Evolutionary conservation across 2,329 filamentous ascomycete species (phyloP).

Genomic region (Stagonosporopsis tanaceti): DNA sequence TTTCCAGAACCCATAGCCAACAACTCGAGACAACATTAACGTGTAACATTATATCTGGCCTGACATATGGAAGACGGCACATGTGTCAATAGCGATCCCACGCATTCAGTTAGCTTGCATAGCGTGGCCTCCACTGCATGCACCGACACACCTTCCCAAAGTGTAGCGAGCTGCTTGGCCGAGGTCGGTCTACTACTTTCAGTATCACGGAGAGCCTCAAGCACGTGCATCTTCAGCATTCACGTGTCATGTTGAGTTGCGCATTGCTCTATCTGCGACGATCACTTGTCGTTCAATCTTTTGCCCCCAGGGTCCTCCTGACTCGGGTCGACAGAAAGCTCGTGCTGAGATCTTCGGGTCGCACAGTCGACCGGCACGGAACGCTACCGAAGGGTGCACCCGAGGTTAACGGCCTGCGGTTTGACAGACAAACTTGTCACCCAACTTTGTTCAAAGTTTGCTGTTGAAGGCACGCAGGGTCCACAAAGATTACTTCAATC

Average conservation of each 20-base stretch:
- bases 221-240: slow-evolving; percentile 12
- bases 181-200: slow-evolving; percentile 1
- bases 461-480: slow-evolving; percentile 3
- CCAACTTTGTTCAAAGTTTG: slow-evolving; percentile 4
- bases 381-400: slow-evolving; percentile 32
- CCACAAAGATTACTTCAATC: slow-evolving; percentile 1
- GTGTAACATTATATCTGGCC: slow-evolving; percentile 14
- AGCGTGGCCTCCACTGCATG: slow-evolving; percentile 1
- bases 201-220: slow-evolving; percentile 14
- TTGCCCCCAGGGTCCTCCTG: slow-evolving; percentile 21
- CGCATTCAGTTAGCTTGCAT: slow-evolving; percentile 1
- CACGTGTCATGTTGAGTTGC: slow-evolving; percentile 1
- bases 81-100: slow-evolving; percentile 6
- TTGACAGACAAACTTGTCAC: slow-evolving; percentile 20
- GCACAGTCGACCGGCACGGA: slow-evolving; percentile 33
- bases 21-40: slow-evolving; percentile 4
- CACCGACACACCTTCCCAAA: slow-evolving; percentile 17
- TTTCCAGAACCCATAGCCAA: slow-evolving; percentile 7
- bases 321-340: slow-evolving; percentile 27
- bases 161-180: slow-evolving; percentile 1
- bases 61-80: slow-evolving; percentile 14
- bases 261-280: slow-evolving; percentile 3
- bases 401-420: slow-evolving; percentile 20
- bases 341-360: slow-evolving; percentile 37
- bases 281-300: slow-evolving; percentile 10